Evolutionary conservation across 768 basidiomycete genomes (phyloP), one percentile per base, ranked within the genome.

Genomic region (Termitomyces sp.): DNA sequence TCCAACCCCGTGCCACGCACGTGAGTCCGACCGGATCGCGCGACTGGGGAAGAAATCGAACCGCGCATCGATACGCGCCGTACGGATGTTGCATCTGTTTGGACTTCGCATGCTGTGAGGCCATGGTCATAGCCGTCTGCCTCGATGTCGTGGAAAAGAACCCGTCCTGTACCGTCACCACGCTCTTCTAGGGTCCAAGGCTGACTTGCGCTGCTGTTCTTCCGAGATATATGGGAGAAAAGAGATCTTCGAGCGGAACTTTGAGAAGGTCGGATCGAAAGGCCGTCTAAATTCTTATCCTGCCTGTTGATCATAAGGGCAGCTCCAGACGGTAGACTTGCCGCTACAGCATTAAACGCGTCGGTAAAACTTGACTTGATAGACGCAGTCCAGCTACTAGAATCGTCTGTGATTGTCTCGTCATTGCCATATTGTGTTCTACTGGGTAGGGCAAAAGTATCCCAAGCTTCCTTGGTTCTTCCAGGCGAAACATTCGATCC

Each of bases 271-370:
- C 57, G 61, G 16, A 63, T 64, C 2, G 72, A 64, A 4, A 74
- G 56, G 40, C 59, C 64, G 56, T 70, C 72, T 9, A 68, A 60
- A 16, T 53, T 55, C 30, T 56, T 55, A 35, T 58, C 59, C 50
- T 49, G 49, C 13, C 40, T 44, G 33, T 61, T 33, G n/a, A n/a
- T 48, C 61, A 20, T 51, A 53, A 63, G 48, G 43, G 57, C 49
- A 36, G 56, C 41, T 0, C 60, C 57, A 28, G 59, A 59, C n/a
- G 73, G 63, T 30, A 80, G 63, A 61, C 69, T 77, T n/a, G 77
- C 72, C 43, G 80, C 76, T 52, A 84, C 78, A 1, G 77, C 72
- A 63, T 78, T 80, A 63, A 84, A 76, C 5, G 80, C 81, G 56
- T 75, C 75, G 54, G 78, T 75, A 12, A 84, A 66, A 38, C 78